These are phyloP conservation scores for Aspergillus tamarii DNA, from an alignment of 2,329 filamentous ascomycete genomes.

Conservation along the genomic window DNA sequence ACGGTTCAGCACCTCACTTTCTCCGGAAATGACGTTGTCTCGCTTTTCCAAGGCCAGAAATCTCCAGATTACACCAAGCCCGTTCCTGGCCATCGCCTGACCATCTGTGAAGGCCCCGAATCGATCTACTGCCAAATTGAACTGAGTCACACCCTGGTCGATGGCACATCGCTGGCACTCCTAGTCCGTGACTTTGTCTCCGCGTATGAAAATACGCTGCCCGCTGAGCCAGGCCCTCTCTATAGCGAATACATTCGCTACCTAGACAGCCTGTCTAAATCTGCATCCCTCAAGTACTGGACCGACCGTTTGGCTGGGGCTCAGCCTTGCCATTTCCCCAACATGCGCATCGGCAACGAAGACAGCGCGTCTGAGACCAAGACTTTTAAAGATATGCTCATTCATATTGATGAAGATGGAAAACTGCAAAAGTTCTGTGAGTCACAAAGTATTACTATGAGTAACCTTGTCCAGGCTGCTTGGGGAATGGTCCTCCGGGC, in stretches of 20 bases:
- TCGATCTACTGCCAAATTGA: slow-evolving; percentile 16
- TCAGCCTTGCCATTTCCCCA: not conserved
- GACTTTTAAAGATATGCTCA: not conserved
- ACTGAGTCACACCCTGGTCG: slow-evolving; percentile 23
- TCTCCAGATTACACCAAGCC: not conserved
- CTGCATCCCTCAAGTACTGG: not conserved
- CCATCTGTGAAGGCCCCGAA: not conserved
- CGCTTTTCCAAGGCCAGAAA: slow-evolving; percentile 1
- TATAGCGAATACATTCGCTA: slow-evolving; percentile 12
- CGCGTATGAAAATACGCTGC: slow-evolving; percentile 12
- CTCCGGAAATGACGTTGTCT: not conserved
- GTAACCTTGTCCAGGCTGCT: slow-evolving; percentile 42
- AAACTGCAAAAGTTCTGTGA: slow-evolving; percentile 14
- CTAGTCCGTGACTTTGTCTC: slow-evolving; percentile 11
- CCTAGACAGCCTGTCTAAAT: not conserved
- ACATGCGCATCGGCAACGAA: not conserved
- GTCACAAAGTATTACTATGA: slow-evolving; percentile 20
- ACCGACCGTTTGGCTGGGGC: not conserved
- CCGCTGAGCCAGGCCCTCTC: not conserved
- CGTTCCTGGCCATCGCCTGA: slow-evolving; percentile 1
- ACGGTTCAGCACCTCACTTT: not conserved
- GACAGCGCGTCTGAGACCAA: not conserved
- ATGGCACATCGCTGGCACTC: slow-evolving; percentile 16
- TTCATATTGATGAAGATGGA: not conserved
- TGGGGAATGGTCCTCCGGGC: slow-evolving; percentile 43